phyloP scores from a whole-genome alignment of 352 stramenopile species.

The Phytophthora nicotianae region DNA sequence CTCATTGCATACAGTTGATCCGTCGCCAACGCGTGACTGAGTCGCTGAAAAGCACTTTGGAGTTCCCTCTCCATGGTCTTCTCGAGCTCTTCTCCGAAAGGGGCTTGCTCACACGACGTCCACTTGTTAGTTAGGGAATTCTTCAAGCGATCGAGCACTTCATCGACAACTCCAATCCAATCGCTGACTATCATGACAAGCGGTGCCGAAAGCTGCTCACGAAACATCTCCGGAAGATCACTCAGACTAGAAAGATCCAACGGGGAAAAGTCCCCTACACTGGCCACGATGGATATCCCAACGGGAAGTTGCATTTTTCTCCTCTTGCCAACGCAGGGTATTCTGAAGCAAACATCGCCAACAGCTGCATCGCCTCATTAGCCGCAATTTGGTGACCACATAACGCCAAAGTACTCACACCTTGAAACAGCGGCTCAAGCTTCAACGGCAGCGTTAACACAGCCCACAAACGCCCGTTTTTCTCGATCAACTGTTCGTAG shows the following conservation, averaged over 20 bases:
- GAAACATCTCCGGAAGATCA: slow-evolving; percentile 13
- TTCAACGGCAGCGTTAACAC: slow-evolving; percentile 36
- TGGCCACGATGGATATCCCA: slow-evolving; percentile 23
- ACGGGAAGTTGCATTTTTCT: slow-evolving; percentile 12
- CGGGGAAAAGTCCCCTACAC: slow-evolving; percentile 15
- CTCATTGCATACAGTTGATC: slow-evolving; percentile 30
- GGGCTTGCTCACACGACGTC: slow-evolving; percentile 18
- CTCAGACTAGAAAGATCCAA: slow-evolving; percentile 5
- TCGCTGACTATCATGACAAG: slow-evolving; percentile 15
- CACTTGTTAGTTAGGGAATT: slow-evolving; percentile 22
- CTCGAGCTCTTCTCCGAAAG: slow-evolving; percentile 18
- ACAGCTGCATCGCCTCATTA: slow-evolving; percentile 25
- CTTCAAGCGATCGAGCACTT: slow-evolving; percentile 27
- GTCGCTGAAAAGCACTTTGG: slow-evolving; percentile 23
- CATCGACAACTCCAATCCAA: slow-evolving; percentile 17
- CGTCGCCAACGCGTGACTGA: slow-evolving; percentile 21
- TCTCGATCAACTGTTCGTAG: slow-evolving; percentile 23
- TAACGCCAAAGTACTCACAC: slow-evolving; percentile 22
- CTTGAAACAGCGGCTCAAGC: slow-evolving; percentile 33
- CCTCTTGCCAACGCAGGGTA: slow-evolving; percentile 1
- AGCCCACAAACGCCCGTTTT: slow-evolving; percentile 15
- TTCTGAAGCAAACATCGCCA: slow-evolving; percentile 23
- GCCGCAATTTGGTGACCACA: slow-evolving; percentile 13
- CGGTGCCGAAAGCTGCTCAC: slow-evolving; percentile 11
- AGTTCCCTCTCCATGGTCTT: slow-evolving; percentile 12